These are phyloP conservation scores for Digitaria exilis DNA, from an alignment of 202 grass and related monocot genomes.

Conservation along the genomic window DNA sequence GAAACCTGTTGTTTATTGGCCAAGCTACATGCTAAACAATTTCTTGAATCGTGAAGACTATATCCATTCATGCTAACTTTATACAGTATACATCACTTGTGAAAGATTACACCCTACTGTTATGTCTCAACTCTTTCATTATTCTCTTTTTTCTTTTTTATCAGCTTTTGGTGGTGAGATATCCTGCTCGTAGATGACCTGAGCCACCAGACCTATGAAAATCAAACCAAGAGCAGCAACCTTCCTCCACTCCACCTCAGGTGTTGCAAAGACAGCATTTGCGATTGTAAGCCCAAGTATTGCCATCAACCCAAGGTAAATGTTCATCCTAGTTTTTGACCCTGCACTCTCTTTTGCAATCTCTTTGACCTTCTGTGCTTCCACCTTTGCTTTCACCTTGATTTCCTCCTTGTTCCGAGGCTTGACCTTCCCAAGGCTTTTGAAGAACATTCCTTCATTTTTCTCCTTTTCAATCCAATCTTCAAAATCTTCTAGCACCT, in stretches of 20 bases:
- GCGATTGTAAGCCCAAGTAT: conserved; percentile 72
- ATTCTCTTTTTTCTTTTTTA: conserved; percentile 41
- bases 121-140: conserved; percentile 35
- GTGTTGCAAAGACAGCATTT: conserved; percentile 54
- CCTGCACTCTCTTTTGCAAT: conserved; percentile 54
- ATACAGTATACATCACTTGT: conserved; percentile 45
- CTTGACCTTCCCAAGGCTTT: conserved; percentile 73
- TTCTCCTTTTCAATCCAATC: conserved; percentile 73
- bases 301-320: conserved; percentile 86
- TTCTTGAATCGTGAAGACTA: not conserved
- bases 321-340: conserved; percentile 66
- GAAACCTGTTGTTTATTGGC: conserved; percentile 75
- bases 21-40: conserved; percentile 53
- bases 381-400: conserved; percentile 64
- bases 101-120: conserved; percentile 33
- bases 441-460: conserved; percentile 92
- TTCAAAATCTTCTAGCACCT: conserved; percentile 84
- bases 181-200: conserved; percentile 71
- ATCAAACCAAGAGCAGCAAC: conserved; percentile 80
- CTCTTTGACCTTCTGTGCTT: conserved; percentile 70
- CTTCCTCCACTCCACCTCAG: conserved; percentile 83
- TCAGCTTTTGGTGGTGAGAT: conserved; percentile 50
- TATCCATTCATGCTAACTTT: conserved; percentile 41
- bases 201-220: conserved; percentile 73
- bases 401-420: conserved; percentile 46